Conservation (phyloP, 2,329 filamentous ascomycete species). For the Sclerotinia glacialis region DNA sequence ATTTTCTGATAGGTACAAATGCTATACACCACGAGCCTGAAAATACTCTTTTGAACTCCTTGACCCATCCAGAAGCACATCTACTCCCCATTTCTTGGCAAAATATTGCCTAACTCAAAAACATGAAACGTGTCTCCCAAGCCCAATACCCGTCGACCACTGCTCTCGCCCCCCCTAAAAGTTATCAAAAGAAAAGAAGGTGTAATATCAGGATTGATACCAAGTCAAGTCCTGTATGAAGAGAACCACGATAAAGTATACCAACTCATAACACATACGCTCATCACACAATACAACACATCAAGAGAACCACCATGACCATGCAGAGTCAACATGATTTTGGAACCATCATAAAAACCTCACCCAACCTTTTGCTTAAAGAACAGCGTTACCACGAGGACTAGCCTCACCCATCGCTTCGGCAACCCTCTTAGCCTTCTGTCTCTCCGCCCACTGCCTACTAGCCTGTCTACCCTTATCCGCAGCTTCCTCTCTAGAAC, state of each 20-base stretch:
- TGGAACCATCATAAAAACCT: not conserved
- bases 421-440: conserved; percentile 38
- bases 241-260: not conserved
- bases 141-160: not conserved
- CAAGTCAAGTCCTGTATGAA: not conserved
- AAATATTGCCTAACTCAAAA: not conserved
- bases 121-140: no score
- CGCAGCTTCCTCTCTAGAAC: conserved; percentile 58
- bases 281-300: not conserved
- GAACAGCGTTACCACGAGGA: conserved; percentile 33
- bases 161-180: not conserved
- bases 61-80: not conserved
- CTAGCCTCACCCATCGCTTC: conserved; percentile 30
- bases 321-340: not conserved
- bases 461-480: conserved; percentile 58
- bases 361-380: conserved; percentile 19
- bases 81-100: not conserved
- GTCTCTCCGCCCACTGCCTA: conserved; percentile 62
- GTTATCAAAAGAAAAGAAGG: not conserved
- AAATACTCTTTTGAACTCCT: conserved; percentile 8
- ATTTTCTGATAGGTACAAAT: not conserved
- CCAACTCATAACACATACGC: not conserved
- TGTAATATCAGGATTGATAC: not conserved
- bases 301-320: not conserved
- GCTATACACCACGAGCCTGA: not conserved